These are phyloP conservation scores for Volvariella volvacea DNA, from an alignment of 1,284 basidiomycete genomes.

Conservation along the genomic window DNA sequence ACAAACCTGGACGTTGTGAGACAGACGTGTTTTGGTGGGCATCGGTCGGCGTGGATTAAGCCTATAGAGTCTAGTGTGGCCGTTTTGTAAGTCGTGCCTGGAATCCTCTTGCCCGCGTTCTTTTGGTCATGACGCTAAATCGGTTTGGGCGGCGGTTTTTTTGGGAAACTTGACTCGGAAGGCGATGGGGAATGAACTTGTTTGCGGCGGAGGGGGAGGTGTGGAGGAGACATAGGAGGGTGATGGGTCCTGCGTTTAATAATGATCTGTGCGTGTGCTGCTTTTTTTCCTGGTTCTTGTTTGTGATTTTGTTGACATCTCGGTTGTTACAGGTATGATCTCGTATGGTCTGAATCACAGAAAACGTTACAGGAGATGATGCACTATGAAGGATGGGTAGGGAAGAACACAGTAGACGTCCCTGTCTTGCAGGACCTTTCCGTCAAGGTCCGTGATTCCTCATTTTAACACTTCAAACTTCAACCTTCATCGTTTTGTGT, in stretches of 20 bases:
- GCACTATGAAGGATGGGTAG: conserved; percentile 32
- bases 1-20: conserved; percentile 40
- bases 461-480: neutral
- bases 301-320: conserved; percentile 18
- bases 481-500: neutral
- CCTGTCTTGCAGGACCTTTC: conserved; percentile 33
- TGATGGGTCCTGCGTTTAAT: conserved; percentile 44
- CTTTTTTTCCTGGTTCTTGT: neutral
- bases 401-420: conserved; percentile 27
- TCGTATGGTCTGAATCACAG: conserved; percentile 38
- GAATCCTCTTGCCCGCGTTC: neutral
- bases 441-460: conserved; percentile 35
- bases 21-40: conserved; percentile 33
- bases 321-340: conserved; percentile 34
- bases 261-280: conserved; percentile 33
- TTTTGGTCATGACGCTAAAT: no score
- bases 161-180: conserved; percentile 46
- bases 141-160: conserved; percentile 33
- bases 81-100: conserved; percentile 27
- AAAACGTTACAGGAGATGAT: conserved; percentile 40
- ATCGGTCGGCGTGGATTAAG: conserved; percentile 35
- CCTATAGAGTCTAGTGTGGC: conserved; percentile 22
- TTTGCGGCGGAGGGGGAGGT: conserved; percentile 33
- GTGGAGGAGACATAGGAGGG: conserved; percentile 43
- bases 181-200: conserved; percentile 42